Base-by-base conservation (phyloP, 2,329 filamentous ascomycete genomes). In the Furcasterigmium furcatum region DNA sequence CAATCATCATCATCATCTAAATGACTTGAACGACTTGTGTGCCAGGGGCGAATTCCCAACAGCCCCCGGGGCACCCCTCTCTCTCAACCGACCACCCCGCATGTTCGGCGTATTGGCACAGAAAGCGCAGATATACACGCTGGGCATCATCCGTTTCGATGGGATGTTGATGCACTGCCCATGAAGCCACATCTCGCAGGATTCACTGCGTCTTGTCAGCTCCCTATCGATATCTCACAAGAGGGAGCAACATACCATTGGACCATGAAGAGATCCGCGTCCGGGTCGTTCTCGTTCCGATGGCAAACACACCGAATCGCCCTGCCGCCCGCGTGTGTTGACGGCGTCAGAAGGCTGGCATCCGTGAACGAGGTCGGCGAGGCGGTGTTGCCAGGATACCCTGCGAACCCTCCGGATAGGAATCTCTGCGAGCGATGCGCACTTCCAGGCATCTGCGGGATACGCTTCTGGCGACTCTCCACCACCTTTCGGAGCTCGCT, bases 121-220 rank as follows among this genome's bases (percentile, higher is more conserved):
- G 50, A 80, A 85, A 2, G 76, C 73, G 57, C 82, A 85, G 29
- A 85, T 78, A 53, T 84, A 85, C 5, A 85, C 77, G 12, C 72
- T 70, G 5, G 81, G 79, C 53, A 79, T 71, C n/a, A 72, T 73
- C 46, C 74, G 71, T 40, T 72, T 72, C 38, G 73, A 76, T n/a
- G 41, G 21, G 50, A 84, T 77, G 50, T 80, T 80, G 54, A 84
- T 71, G 58, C 82, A 85, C 46, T 71, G 71, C n/a, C 77, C 79
- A 57, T 85, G 82, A 24, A 84, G 74, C 73, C 76, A 82, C 68
- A 82, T 76, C 55, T 84, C 80, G 58, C 82, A 85, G 20, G 79
- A 80, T 63, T 84, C 76, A 55, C 81, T 85, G 53, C 16, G 19
- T 25, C 20, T 6, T 5, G 36, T 39, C 21, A 39, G 19, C 22